Evolutionary conservation across 805 yeast genomes (phyloP).

Genomic region (Candida montana): DNA sequence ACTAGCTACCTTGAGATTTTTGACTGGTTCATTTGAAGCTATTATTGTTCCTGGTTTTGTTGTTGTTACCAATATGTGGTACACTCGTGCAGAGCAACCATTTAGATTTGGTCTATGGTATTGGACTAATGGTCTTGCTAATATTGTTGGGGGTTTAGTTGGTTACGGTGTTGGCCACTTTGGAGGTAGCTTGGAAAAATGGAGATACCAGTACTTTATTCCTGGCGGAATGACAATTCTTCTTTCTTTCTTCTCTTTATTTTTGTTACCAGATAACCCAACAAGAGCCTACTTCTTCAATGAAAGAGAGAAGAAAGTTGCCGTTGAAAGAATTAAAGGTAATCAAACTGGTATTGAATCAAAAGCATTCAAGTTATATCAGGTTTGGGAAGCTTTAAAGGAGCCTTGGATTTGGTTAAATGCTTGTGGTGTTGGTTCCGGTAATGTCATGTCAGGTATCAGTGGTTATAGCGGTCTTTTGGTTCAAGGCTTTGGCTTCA

Average conservation of each 20-base stretch:
- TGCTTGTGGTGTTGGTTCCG: conserved; percentile 14
- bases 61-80: conserved; percentile 38
- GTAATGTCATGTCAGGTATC: conserved; percentile 41
- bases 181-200: conserved; percentile 24
- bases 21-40: conserved; percentile 15
- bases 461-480: conserved; percentile 30
- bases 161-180: conserved; percentile 15
- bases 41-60: conserved; percentile 32
- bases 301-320: conserved; percentile 42
- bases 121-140: not conserved
- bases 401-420: conserved; percentile 38
- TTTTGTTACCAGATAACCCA: conserved; percentile 45
- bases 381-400: conserved; percentile 37
- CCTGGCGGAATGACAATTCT: conserved; percentile 42
- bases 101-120: conserved; percentile 4
- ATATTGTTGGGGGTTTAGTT: conserved; percentile 13
- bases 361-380: conserved; percentile 37
- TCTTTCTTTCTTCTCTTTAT: conserved; percentile 25
- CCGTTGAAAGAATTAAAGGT: conserved; percentile 37
- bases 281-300: conserved; percentile 37
- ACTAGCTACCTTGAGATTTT: conserved; percentile 13
- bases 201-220: conserved; percentile 45
- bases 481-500: no score
- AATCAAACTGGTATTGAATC: conserved; percentile 38
- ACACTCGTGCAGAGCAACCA: conserved; percentile 36